Evolutionary conservation across 148 eudicot species (phyloP), one percentile per base, ranked within the genome.

Genomic region (Polygonum aviculare): DNA sequence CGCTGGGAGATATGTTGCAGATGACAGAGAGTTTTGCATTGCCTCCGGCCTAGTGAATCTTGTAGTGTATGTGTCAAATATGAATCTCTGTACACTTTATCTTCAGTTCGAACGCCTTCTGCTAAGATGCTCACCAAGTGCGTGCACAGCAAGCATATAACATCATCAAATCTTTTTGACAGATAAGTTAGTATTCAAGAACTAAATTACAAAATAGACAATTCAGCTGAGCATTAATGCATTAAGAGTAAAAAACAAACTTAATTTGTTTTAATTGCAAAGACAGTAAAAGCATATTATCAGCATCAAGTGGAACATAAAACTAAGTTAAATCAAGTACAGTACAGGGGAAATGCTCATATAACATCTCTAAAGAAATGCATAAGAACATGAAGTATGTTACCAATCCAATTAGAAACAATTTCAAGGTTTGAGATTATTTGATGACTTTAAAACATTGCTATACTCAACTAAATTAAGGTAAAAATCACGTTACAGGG

Each of bases 41-140:
- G 76, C 96, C 98, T 72, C 96, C 98, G n/a, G n/a, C n/a, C n/a
- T 63, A 93, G 91, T 77, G 98, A 87, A 81, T 93, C 94, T 75
- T 83, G 90, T 73, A 93, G 84, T 50, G 91, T 70, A 77, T 91
- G 91, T 41, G 96, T 93, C 81, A 93, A 83, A 80, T 85, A 83
- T 44, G 98, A 93, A 83, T 80, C 84, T 77, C 81, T 84, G 40
- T 91, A 89, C 79, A 90, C 83, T 74, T 78, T 45, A 14, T 83
- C 86, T 77, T 83, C 87, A 70, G 88, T 81, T 77, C 80, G 83
- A 57, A 78, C 80, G 84, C 87, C 85, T 75, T 83, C 84, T 54
- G 91, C 91, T 63, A 91, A 81, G 77, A 84, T 77, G 77, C 88
- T 93, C 67, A 93, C 94, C 86, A 93, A 76, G 80, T 85, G 89